Evolutionary conservation across 495 filamentous ascomycete genomes (phyloP), one percentile per base, ranked within the genome.

Genomic region (Hamigera avellanea): DNA sequence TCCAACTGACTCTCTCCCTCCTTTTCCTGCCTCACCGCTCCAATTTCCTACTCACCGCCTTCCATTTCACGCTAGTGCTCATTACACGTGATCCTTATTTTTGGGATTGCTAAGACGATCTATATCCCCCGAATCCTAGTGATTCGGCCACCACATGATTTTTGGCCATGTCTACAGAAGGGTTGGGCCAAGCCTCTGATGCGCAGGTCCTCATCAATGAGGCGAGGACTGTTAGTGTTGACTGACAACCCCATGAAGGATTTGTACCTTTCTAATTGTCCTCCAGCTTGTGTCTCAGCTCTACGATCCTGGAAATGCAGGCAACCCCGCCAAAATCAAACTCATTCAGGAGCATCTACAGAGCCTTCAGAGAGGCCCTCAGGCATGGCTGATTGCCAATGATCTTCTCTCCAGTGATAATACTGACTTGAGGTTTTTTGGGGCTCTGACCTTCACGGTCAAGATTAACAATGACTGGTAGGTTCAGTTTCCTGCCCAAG

Each of bases 401-500:
- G 70, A 69, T 13, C 68, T 96, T 9, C 60, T 94, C 14, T 50
- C 61, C 19, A 75, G 69, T 41, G 61, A 70, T 2, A 74, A 78
- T 45, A 70, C 79, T 19, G 75, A 86, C 34, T 75, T 87, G 48
- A 76, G 81, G 27, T 98, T 95, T 64, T 95, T 87, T 54, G 91
- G 83, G n/a, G 91, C 89, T 19, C 67, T 93, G 41, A 95, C 88
- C 0, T 85, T 94, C 48, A 91, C 80, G 12, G 79, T 95, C 32
- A 95, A 95, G 61, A 67, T 95, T 33, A 95, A 95, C 45, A 71
- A 74, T 23, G 82, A 89, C 52, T 83, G 74, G 83, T 83, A 61
- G 34, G 59, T 9, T 9, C 21, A 23, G 9, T 23, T 23, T 9
- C 21, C 21, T 5, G 21, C 9, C 4, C 21, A 23, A 23, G 21